Conservation (phyloP, 257 asterid genomes). For the Paulownia fortunei region DNA sequence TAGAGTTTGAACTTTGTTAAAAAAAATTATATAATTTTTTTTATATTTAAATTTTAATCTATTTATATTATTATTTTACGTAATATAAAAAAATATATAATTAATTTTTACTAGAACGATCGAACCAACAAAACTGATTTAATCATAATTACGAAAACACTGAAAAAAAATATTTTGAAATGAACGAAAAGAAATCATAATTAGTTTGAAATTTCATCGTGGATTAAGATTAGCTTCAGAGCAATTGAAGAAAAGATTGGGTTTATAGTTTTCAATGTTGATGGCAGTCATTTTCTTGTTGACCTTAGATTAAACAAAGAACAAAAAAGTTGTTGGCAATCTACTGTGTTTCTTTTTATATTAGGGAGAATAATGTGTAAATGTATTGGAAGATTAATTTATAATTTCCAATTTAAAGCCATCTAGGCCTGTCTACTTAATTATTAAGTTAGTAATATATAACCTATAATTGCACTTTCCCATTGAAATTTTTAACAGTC, state of each 20-base stretch:
- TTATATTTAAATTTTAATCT: too few species aligned
- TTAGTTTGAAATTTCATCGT: conserved; percentile 33
- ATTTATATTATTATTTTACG: too few species aligned
- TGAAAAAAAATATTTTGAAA: too few species aligned
- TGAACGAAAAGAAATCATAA: conserved; percentile 31
- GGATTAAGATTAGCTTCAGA: conserved; percentile 37
- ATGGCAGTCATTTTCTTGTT: conserved; percentile 55
- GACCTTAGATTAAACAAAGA: conserved; percentile 45
- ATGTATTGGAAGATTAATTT: conserved; percentile 17
- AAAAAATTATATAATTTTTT: too few species aligned
- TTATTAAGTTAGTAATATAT: neutral
- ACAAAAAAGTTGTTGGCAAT: conserved; percentile 40
- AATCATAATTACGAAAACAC: too few species aligned
- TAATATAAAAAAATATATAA: too few species aligned
- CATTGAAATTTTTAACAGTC: neutral
- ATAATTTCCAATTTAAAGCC: conserved; percentile 26
- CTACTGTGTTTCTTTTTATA: conserved; percentile 29
- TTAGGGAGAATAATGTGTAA: conserved; percentile 19
- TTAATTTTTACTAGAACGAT: too few species aligned
- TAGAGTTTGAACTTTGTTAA: too few species aligned
- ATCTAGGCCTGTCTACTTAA: conserved; percentile 14
- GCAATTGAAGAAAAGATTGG: conserved; percentile 36
- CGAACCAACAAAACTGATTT: too few species aligned
- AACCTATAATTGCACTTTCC: neutral
- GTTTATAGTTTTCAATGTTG: conserved; percentile 39